Conservation (phyloP, 805 yeast genomes). For the Yamadazyma olivae region DNA sequence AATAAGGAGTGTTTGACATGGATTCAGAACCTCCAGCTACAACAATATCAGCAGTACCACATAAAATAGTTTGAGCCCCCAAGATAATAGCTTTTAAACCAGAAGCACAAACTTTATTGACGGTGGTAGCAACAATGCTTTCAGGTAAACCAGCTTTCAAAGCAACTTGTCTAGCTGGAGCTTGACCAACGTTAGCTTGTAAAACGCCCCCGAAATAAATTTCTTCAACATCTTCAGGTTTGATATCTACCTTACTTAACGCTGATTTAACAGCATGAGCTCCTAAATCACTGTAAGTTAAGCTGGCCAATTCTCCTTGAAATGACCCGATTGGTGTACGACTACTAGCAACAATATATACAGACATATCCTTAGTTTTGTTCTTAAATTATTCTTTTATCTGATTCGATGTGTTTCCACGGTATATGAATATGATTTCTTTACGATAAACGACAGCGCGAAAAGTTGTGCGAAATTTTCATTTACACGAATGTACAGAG, state of each 20-base stretch:
- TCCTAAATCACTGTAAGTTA: constrained; percentile 82
- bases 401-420: neutral
- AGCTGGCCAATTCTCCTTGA: constrained; percentile 77
- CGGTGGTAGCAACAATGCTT: constrained; percentile 79
- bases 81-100: constrained; percentile 89
- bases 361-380: constrained; percentile 41
- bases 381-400: neutral
- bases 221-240: constrained; percentile 80
- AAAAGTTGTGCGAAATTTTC: no score
- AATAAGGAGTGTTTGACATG: constrained; percentile 95
- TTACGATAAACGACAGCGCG: no score
- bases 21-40: constrained; percentile 98
- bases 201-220: constrained; percentile 89
- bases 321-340: constrained; percentile 97
- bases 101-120: constrained; percentile 97
- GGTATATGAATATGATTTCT: neutral
- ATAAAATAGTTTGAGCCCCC: constrained; percentile 85
- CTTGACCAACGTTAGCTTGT: constrained; percentile 93
- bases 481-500: constrained; percentile 1
- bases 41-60: constrained; percentile 89
- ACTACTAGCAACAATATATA: constrained; percentile 85
- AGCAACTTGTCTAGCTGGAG: constrained; percentile 98
- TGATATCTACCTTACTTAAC: constrained; percentile 70
- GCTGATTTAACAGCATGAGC: constrained; percentile 91
- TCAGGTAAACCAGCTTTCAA: constrained; percentile 82